A percentile compares a stretch with the other conserved stretches of the same genome.
phyloP scores from a whole-genome alignment of 371 early-diverging fungal species.

The Polyrhizophydium stewartii region DNA sequence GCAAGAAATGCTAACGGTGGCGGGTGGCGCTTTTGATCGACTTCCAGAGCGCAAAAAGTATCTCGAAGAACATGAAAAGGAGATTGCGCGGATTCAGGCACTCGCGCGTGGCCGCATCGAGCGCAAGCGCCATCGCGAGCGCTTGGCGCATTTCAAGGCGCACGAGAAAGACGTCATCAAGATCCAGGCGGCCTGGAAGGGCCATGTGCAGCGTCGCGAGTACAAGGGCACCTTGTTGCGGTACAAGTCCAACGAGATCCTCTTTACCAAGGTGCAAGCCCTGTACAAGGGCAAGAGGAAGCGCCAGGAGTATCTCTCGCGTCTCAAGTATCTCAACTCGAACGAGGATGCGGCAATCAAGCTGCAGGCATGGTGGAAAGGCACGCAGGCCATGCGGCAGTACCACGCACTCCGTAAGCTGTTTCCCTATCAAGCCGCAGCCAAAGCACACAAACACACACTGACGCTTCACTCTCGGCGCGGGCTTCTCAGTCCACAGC shows the following conservation, averaged over 20 bases:
- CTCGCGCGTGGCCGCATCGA: slow-evolving; percentile 26
- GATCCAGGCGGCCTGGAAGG: slow-evolving; percentile 73
- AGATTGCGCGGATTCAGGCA: slow-evolving; percentile 46
- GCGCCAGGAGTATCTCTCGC: slow-evolving; percentile 53
- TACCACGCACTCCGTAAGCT: slow-evolving; percentile 73
- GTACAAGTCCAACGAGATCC: slow-evolving; percentile 26
- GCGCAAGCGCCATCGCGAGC: slow-evolving; percentile 45
- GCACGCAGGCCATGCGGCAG: slow-evolving; percentile 73
- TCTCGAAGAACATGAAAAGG: slow-evolving; percentile 34
- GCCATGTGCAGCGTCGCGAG: slow-evolving; percentile 64
- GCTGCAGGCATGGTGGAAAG: slow-evolving; percentile 79
- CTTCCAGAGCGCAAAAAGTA: slow-evolving; percentile 29
- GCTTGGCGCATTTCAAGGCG: slow-evolving; percentile 48
- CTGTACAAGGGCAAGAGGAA: slow-evolving; percentile 59
- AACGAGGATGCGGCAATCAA: slow-evolving; percentile 75
- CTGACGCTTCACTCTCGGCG: neutral
- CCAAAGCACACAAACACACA: too few species aligned
- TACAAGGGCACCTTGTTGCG: slow-evolving; percentile 57
- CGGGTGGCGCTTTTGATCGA: too few species aligned
- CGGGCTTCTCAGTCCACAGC: neutral
- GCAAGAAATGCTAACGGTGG: too few species aligned
- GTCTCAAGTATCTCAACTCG: slow-evolving; percentile 54
- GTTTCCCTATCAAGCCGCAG: too few species aligned
- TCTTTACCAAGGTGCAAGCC: slow-evolving; percentile 60
- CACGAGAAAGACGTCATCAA: slow-evolving; percentile 69